Conservation (phyloP, 2,329 filamentous ascomycete genomes). For the Hypoxylon sp. region DNA sequence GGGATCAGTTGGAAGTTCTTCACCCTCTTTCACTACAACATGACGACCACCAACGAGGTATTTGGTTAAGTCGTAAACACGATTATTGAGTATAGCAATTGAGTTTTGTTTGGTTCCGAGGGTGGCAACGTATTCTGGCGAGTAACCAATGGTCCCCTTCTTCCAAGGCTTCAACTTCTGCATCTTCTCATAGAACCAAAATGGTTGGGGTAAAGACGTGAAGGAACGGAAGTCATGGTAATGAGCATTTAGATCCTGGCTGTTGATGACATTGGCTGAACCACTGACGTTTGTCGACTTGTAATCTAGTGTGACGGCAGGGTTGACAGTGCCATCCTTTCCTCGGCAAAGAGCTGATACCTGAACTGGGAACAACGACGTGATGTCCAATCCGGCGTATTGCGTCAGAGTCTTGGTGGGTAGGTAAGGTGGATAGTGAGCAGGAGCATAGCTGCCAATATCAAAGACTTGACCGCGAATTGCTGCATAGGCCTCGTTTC, state of each 20-base stretch:
- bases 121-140: constrained; percentile 79
- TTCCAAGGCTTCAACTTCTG: constrained; percentile 82
- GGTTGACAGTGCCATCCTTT: constrained; percentile 73
- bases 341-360: constrained; percentile 93
- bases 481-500: constrained; percentile 76
- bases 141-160: constrained; percentile 90
- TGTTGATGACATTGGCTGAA: constrained; percentile 74
- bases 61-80: constrained; percentile 90
- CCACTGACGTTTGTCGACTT: constrained; percentile 81
- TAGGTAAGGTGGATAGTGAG: constrained; percentile 80
- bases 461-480: constrained; percentile 94
- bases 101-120: constrained; percentile 73
- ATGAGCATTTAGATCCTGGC: constrained; percentile 77
- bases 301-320: constrained; percentile 87
- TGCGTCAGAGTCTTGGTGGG: constrained; percentile 76
- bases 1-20: constrained; percentile 60
- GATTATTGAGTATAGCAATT: constrained; percentile 83
- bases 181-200: constrained; percentile 96
- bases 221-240: constrained; percentile 96
- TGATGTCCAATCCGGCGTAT: constrained; percentile 92
- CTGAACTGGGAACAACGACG: constrained; percentile 90
- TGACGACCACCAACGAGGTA: constrained; percentile 84
- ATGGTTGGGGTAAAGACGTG: constrained; percentile 83
- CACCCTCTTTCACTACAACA: constrained; percentile 69
- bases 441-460: constrained; percentile 78